Base-by-base conservation (phyloP, 345 rosid species). In the Euphorbia peplus region DNA sequence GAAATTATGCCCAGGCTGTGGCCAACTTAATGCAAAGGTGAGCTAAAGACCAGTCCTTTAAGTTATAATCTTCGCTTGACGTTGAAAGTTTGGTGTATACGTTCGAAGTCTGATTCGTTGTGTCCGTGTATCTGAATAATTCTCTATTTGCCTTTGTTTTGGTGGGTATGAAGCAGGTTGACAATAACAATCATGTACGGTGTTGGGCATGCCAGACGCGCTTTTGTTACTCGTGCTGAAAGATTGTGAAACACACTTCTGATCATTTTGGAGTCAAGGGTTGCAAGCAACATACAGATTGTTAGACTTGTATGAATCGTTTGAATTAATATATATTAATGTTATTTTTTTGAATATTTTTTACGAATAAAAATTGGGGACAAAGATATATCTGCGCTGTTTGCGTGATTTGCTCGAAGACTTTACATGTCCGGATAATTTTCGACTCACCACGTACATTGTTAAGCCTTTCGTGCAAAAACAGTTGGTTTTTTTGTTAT, bases 121-220 rank as follows among this genome's bases (percentile, higher is more conserved):
- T n/a, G 4, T 55, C 2, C 8, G 42, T 21, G 8, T 58, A 10
- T 29, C 48, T 28, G 59, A 32, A 5, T 8, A 10, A n/a, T 7
- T 64, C 41, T 13, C 29, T 7, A 21, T 19, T 19, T 21, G 12
- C 5, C 56, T 1, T 2, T 41, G 2, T 24, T 61, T 42, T 68
- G 29, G 55, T 2, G n/a, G 44, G 14, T 19, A 41, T 70, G 21
- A 6, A 39, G 57, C 84, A 93, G 98, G 73, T 74, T 42, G 91
- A 83, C 50, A 90, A 90, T 74, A 93, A 93, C 70, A 93, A 90
- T 79, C 93, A 90, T 76, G 72, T 93, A 28, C 78, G 80, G 67
- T 90, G 98, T 67, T 89, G 93, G 92, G 83, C 92, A 64, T 93
- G 98, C 82, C 96, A 86, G 81, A 76, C 51, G 47, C 91, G 83